A percentile compares a stretch with the other conserved stretches of the same genome.
These are phyloP conservation scores for Trichomonas gallinae DNA, from an alignment of 208 protist species.

Conservation along the genomic window DNA sequence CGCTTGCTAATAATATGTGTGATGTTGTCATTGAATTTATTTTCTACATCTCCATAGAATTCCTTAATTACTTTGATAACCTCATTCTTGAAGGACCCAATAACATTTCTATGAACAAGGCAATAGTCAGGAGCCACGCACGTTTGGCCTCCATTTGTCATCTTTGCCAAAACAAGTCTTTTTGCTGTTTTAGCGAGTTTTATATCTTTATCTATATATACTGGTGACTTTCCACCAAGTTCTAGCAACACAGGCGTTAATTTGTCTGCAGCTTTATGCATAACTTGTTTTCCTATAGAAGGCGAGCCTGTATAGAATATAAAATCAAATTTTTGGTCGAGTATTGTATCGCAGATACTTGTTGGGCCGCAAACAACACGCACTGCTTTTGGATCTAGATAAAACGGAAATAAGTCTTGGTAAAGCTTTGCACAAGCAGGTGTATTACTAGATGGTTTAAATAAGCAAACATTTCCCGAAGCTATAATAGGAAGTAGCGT, in stretches of 20 bases:
- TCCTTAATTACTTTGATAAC: not conserved
- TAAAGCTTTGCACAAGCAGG: slow-evolving; percentile 46
- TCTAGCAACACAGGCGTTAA: slow-evolving; percentile 72
- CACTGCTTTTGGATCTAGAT: slow-evolving; percentile 49
- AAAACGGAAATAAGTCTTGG: slow-evolving; percentile 49
- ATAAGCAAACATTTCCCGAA: slow-evolving; percentile 62
- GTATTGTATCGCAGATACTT: slow-evolving; percentile 51
- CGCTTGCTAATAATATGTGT: not conserved
- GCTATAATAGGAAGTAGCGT: slow-evolving; percentile 61
- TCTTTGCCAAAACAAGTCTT: not conserved
- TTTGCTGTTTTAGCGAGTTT: not conserved
- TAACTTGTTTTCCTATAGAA: slow-evolving; percentile 55
- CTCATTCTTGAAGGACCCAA: not conserved
- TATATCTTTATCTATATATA: slow-evolving; percentile 53
- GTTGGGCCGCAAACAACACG: slow-evolving; percentile 53
- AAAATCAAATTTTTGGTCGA: slow-evolving; percentile 61
- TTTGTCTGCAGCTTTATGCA: slow-evolving; percentile 57
- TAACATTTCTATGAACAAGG: not conserved
- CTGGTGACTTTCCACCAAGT: slow-evolving; percentile 72
- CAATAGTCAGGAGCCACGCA: not conserved
- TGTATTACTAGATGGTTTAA: slow-evolving; percentile 64
- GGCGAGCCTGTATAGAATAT: slow-evolving; percentile 70
- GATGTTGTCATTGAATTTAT: not conserved
- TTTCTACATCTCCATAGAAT: not conserved
- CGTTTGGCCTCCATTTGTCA: not conserved